Evolutionary conservation across 1,284 basidiomycete species (phyloP).

Genomic region (Ustilago esculenta): DNA sequence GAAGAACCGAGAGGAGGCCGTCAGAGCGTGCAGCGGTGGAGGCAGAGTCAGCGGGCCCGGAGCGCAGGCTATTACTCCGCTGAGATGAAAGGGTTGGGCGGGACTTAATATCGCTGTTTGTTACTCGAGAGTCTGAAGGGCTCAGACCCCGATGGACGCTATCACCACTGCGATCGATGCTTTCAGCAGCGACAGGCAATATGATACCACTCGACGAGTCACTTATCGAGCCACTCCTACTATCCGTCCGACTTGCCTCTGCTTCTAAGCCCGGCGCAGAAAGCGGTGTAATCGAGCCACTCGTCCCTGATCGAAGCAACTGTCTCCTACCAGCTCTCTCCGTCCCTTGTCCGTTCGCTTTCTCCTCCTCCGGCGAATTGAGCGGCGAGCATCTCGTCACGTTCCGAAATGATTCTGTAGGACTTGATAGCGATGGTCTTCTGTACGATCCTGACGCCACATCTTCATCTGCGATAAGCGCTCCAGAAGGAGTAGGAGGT

Average conservation of each 20-base stretch:
- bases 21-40: constrained; percentile 8
- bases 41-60: neutral
- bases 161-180: too few relatives aligned
- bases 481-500: neutral
- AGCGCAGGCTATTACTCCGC: neutral
- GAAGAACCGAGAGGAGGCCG: constrained; percentile 8
- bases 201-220: neutral
- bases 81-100: too few relatives aligned
- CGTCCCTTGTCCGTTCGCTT: neutral
- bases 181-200: neutral
- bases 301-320: constrained; percentile 34
- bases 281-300: constrained; percentile 25
- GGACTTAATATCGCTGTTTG: too few relatives aligned
- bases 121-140: too few relatives aligned
- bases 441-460: constrained; percentile 29
- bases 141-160: constrained; percentile 1
- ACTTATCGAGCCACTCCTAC: neutral
- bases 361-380: constrained; percentile 22
- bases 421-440: constrained; percentile 13
- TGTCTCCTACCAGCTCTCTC: constrained; percentile 21
- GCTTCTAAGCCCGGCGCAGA: constrained; percentile 8
- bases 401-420: constrained; percentile 10
- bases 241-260: constrained; percentile 4
- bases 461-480: constrained; percentile 22
- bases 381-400: constrained; percentile 36